Conservation (phyloP, 2,329 filamentous ascomycete genomes). For the Exophiala phaeomuriformis region DNA sequence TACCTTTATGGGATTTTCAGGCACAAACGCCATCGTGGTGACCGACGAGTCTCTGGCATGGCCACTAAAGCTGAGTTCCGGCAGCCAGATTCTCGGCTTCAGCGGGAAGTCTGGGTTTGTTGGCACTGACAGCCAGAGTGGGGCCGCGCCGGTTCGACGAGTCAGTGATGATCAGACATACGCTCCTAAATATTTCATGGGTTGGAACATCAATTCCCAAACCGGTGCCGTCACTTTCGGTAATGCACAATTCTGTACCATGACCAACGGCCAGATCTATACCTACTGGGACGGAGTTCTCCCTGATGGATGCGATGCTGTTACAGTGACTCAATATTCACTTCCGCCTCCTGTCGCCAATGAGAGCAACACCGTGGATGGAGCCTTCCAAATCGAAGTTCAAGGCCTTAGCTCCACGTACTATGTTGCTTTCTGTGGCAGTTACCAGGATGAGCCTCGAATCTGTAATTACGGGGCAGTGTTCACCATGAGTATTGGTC, state of each 20-base stretch:
- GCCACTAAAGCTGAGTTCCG: neutral
- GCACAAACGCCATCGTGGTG: constrained; percentile 7
- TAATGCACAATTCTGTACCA: constrained; percentile 2
- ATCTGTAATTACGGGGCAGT: neutral
- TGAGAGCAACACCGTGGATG: neutral
- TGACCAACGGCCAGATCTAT: constrained; percentile 1
- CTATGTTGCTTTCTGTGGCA: neutral
- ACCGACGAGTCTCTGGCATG: constrained; percentile 3
- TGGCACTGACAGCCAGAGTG: constrained; percentile 5
- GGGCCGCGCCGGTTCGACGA: neutral
- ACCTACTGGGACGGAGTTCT: constrained; percentile 5
- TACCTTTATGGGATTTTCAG: constrained; percentile 9
- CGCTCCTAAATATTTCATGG: neutral
- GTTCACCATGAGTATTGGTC: neutral
- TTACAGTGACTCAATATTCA: neutral
- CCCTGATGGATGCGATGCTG: constrained; percentile 3
- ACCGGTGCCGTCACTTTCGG: constrained; percentile 1
- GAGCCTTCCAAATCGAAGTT: neutral
- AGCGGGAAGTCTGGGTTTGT: constrained; percentile 3
- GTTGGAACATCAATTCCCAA: neutral
- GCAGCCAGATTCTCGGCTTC: constrained; percentile 4
- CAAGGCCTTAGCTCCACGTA: neutral
- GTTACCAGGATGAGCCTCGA: neutral
- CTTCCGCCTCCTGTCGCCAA: neutral
- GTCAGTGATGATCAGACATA: constrained; percentile 6